Percentiles rank a stretch among this genome's conserved stretches.
Conservation (phyloP, 2,329 filamentous ascomycete genomes). For the Colletotrichum tamarilloi region DNA sequence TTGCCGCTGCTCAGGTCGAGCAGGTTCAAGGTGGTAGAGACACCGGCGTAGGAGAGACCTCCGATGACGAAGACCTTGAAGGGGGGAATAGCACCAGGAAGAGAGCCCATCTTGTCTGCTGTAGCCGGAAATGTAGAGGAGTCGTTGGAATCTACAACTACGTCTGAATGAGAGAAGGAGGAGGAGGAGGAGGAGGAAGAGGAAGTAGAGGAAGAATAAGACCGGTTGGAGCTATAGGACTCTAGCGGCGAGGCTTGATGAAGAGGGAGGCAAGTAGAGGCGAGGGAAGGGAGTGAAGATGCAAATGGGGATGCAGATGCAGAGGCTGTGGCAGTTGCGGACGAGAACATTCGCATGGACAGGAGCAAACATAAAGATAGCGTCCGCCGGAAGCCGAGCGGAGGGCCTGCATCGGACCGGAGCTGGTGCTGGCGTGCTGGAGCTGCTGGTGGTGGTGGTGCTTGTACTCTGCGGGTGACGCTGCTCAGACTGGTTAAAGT, state of each 20-base stretch:
- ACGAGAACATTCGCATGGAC: slow-evolving; percentile 14
- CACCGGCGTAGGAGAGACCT: slow-evolving; percentile 75
- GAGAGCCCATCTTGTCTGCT: slow-evolving; percentile 35
- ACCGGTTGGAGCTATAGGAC: slow-evolving; percentile 1
- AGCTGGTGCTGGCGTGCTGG: not conserved
- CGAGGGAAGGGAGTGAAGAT: slow-evolving; percentile 14
- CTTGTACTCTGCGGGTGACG: slow-evolving; percentile 2
- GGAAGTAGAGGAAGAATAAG: not conserved
- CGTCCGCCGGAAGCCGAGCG: slow-evolving; percentile 30
- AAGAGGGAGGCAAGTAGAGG: slow-evolving; percentile 17
- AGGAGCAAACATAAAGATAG: slow-evolving; percentile 26
- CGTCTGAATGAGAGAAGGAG: not conserved
- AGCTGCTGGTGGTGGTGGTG: too few species aligned
- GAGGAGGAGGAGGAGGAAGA: not conserved
- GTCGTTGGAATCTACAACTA: not conserved
- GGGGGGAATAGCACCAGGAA: slow-evolving; percentile 42
- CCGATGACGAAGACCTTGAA: slow-evolving; percentile 75
- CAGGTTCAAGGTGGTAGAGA: slow-evolving; percentile 74
- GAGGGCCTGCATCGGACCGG: slow-evolving; percentile 29
- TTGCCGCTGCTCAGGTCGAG: slow-evolving; percentile 72
- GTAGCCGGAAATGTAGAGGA: not conserved
- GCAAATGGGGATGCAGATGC: not conserved
- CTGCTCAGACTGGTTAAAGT: slow-evolving; percentile 18
- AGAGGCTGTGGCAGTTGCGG: not conserved
- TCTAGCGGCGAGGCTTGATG: slow-evolving; percentile 7